Percentiles rank a stretch among this genome's conserved stretches.
Conservation (phyloP, 2,329 filamentous ascomycete genomes). For the Fusarium protoensiforme region DNA sequence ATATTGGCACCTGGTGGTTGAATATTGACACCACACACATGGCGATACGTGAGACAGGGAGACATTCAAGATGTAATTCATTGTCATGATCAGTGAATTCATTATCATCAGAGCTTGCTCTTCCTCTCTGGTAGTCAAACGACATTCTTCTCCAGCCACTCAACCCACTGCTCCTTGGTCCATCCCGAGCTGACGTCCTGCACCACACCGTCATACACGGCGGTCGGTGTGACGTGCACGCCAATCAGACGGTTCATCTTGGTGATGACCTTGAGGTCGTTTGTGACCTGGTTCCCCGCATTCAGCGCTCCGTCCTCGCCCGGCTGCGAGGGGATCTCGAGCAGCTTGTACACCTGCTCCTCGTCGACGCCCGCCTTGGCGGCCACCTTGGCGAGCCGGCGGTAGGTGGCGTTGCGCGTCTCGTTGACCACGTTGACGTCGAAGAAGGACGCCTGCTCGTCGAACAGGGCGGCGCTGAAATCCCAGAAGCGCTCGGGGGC, state of each 20-base stretch:
- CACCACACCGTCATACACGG: slow-evolving; percentile 87
- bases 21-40: slow-evolving; percentile 4
- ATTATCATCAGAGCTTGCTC: slow-evolving; percentile 21
- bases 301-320: slow-evolving; percentile 77
- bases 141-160: slow-evolving; percentile 76
- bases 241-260: slow-evolving; percentile 83
- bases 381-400: slow-evolving; percentile 80
- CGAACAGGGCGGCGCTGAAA: slow-evolving; percentile 76
- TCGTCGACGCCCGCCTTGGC: slow-evolving; percentile 75
- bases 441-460: slow-evolving; percentile 80
- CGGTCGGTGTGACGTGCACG: slow-evolving; percentile 91
- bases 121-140: slow-evolving; percentile 44
- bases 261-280: slow-evolving; percentile 85
- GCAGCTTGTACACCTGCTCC: slow-evolving; percentile 73
- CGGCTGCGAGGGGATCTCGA: slow-evolving; percentile 76
- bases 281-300: slow-evolving; percentile 81
- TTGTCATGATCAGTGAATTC: neutral
- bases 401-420: slow-evolving; percentile 85
- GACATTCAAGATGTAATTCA: neutral
- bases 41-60: neutral
- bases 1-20: slow-evolving; percentile 13
- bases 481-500: slow-evolving; percentile 81
- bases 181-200: slow-evolving; percentile 85
- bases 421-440: slow-evolving; percentile 88
- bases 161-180: slow-evolving; percentile 83